Evolutionary conservation across 169 alveolate genomes (phyloP), one percentile per base, ranked within the genome.

Genomic region (Plasmodium malariae): DNA sequence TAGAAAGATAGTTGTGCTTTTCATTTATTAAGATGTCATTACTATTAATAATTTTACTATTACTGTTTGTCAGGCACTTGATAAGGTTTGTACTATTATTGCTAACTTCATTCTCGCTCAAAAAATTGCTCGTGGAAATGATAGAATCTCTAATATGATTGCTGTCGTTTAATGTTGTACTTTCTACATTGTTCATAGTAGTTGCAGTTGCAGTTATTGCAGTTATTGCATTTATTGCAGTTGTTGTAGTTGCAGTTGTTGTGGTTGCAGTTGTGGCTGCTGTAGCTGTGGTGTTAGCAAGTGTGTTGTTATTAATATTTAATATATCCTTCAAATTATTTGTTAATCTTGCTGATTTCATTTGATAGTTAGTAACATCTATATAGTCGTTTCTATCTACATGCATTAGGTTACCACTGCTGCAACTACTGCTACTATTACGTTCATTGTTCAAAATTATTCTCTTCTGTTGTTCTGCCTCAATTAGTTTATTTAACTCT

Each of bases 321-420:
- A 63, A 63, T 4, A 63, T 36, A 14, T 63, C 73, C 12, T 63
- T 63, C 32, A 63, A 34, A 12, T 34, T 30, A 5, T 63, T 34
- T 63, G 43, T 63, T 17, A 63, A 34, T n/a, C 24, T 63, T 30
- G 26, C 73, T 12, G 28, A 34, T 63, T 2, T 63, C 30, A 63
- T 7, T 30, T 63, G 40, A 32, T 63, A 12, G 28, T 63, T 63
- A 30, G 6, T 11, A 9, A 57, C 11, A 63, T 63, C 73, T 11
- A 63, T 5, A 34, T 6, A 63, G 32, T 63, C 73, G 7, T 63
- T 63, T 63, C 28, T 63, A 63, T 63, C 28, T 0, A n/a, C 69
- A 7, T 4, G 7, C 17, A 59, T 21, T 21, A 37, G 6, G 4
- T 19, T 1, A 59, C 26, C 14, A n/a, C 26, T 19, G 14, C 11